Conservation (phyloP, 2,329 filamentous ascomycete genomes). For the Stagonosporopsis rhizophila region DNA sequence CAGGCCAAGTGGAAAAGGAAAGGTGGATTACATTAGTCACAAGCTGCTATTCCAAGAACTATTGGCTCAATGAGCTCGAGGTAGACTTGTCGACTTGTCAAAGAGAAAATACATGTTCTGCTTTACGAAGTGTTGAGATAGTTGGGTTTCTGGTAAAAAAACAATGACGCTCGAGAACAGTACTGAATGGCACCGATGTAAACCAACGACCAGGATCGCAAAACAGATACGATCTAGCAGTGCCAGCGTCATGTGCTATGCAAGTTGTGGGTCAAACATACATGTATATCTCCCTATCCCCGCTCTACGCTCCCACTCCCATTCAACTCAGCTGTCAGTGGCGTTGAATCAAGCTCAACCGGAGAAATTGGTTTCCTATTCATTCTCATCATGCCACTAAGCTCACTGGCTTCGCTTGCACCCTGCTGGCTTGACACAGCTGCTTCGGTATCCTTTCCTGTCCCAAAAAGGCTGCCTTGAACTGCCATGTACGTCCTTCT, state of each 20-base stretch:
- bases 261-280: too few species aligned
- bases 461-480: conserved; percentile 10
- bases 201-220: neutral
- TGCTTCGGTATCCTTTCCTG: neutral
- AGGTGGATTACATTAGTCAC: conserved; percentile 13
- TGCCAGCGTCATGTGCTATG: too few species aligned
- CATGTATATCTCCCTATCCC: neutral
- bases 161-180: conserved; percentile 1
- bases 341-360: conserved; percentile 27
- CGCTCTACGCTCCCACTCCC: neutral
- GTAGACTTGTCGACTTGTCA: conserved; percentile 10
- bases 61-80: conserved; percentile 15
- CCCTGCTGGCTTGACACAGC: conserved; percentile 1
- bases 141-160: neutral
- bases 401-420: conserved; percentile 16
- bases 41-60: conserved; percentile 17
- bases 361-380: conserved; percentile 28
- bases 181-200: neutral
- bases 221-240: too few species aligned
- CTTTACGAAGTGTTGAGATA: neutral
- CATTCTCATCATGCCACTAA: conserved; percentile 24
- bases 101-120: neutral
- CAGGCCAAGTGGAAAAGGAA: conserved; percentile 14
- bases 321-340: conserved; percentile 20
- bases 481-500: conserved; percentile 15